Percentiles rank a stretch among this genome's conserved stretches.
Evolutionary conservation across 1,284 basidiomycete species (phyloP).

Genomic region (Neolentinus lepideus): DNA sequence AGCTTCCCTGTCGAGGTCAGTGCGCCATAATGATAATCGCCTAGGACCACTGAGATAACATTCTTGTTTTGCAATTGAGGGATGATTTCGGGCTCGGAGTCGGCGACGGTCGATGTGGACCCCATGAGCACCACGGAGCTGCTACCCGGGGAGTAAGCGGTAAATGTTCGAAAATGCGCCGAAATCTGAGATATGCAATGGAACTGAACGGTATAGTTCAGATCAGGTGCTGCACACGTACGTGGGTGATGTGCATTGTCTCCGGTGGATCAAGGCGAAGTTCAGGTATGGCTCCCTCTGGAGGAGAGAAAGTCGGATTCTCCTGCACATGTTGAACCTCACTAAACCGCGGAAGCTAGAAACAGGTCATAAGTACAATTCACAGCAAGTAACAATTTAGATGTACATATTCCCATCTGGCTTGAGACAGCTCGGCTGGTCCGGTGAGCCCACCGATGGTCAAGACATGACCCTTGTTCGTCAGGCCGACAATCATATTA

Average conservation of each 20-base stretch:
- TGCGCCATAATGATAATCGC: slow-evolving; percentile 87
- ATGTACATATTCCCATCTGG: slow-evolving; percentile 75
- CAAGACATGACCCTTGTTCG: slow-evolving; percentile 71
- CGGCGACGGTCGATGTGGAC: slow-evolving; percentile 31
- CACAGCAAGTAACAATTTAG: slow-evolving; percentile 1
- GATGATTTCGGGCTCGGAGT: slow-evolving; percentile 49
- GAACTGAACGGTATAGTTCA: slow-evolving; percentile 12
- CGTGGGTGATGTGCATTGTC: slow-evolving; percentile 63
- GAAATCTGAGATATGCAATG: slow-evolving; percentile 51
- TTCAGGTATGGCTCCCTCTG: slow-evolving; percentile 15
- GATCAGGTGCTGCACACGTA: slow-evolving; percentile 25
- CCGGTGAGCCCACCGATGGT: slow-evolving; percentile 40
- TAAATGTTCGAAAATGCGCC: slow-evolving; percentile 77
- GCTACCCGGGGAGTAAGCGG: slow-evolving; percentile 70
- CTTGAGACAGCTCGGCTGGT: slow-evolving; percentile 28
- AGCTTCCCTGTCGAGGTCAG: slow-evolving; percentile 73
- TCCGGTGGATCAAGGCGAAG: slow-evolving; percentile 28
- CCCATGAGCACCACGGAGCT: slow-evolving; percentile 65
- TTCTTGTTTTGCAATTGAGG: slow-evolving; percentile 64
- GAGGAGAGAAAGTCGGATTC: slow-evolving; percentile 32
- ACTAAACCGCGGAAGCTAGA: slow-evolving; percentile 64
- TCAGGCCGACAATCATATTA: slow-evolving; percentile 64
- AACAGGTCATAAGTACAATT: slow-evolving; percentile 3
- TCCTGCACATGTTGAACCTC: slow-evolving; percentile 43
- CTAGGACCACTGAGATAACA: slow-evolving; percentile 80